Percentiles rank a stretch among this genome's conserved stretches.
Conservation (phyloP, 2,329 filamentous ascomycete genomes). For the Cordyceps cateniannulata region DNA sequence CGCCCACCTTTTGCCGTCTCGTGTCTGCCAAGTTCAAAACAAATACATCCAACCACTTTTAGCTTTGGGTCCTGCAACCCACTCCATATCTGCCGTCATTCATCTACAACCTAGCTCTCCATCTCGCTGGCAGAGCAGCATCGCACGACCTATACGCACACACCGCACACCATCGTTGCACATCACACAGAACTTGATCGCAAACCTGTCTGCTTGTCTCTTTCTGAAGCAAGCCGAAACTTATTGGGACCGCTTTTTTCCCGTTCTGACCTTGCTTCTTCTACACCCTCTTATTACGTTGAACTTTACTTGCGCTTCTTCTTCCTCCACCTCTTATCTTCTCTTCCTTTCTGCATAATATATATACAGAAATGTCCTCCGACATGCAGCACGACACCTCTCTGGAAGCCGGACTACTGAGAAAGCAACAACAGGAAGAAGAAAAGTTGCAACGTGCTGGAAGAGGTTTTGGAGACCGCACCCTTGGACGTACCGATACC, state of each 20-base stretch:
- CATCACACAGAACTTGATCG: not conserved
- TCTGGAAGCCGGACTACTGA: conserved; percentile 9
- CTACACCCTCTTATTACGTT: not conserved
- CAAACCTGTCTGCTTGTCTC: not conserved
- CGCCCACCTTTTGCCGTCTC: conserved; percentile 3
- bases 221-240: not conserved
- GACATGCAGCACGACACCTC: conserved; percentile 5
- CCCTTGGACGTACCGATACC: conserved; percentile 1
- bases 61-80: conserved; percentile 4
- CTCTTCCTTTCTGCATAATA: not conserved
- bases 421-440: conserved; percentile 11
- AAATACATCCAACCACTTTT: not conserved
- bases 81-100: conserved; percentile 1
- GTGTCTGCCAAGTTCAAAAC: conserved; percentile 4
- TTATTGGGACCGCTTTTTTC: not conserved
- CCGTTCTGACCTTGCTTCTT: not conserved
- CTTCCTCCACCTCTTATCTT: not conserved
- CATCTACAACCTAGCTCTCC: not conserved
- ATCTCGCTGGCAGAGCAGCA: not conserved
- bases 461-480: conserved; percentile 5
- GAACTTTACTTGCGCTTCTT: not conserved
- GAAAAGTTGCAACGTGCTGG: conserved; percentile 6
- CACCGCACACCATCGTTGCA: conserved; percentile 3
- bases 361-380: conserved; percentile 5
- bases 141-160: conserved; percentile 3